These are phyloP conservation scores for Salix suchowensis DNA, from an alignment of 345 rosid genomes.

Conservation along the genomic window DNA sequence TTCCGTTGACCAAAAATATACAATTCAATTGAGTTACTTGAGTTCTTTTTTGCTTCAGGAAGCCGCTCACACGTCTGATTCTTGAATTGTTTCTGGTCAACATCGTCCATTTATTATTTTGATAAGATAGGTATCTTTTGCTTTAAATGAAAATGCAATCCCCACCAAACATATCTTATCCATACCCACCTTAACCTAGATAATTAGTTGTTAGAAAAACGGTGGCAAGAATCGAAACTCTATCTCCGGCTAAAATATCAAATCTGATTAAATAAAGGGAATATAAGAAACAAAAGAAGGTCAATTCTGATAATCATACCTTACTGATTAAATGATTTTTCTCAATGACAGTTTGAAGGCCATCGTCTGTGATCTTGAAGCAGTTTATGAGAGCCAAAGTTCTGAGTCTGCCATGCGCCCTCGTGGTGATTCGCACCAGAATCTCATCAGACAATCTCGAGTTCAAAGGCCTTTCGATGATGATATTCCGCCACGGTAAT, in stretches of 20 bases:
- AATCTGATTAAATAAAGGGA: not conserved
- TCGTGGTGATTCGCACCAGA: slow-evolving; percentile 40
- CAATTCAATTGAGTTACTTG: not conserved
- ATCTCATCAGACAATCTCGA: slow-evolving; percentile 44
- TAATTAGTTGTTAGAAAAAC: not conserved
- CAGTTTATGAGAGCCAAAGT: slow-evolving; percentile 45
- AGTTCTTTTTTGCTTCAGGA: not conserved
- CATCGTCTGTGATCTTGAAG: slow-evolving; percentile 50
- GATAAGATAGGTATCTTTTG: not conserved
- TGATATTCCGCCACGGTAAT: slow-evolving; percentile 50
- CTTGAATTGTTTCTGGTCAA: not conserved
- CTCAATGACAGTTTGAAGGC: slow-evolving; percentile 43
- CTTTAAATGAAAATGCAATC: not conserved
- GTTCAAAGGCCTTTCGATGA: slow-evolving; percentile 41
- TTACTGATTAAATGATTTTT: slow-evolving; percentile 53
- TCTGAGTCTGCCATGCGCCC: slow-evolving; percentile 48
- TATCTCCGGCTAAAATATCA: not conserved
- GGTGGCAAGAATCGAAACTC: not conserved
- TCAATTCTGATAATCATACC: slow-evolving; percentile 30
- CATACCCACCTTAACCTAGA: not conserved
- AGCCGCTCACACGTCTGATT: not conserved
- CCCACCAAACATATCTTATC: slow-evolving; percentile 1
- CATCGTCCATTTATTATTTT: not conserved
- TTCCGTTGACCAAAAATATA: not conserved
- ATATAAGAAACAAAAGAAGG: not conserved